Conservation (phyloP, 495 filamentous ascomycete species). For the Trichoderma asperelloides region DNA sequence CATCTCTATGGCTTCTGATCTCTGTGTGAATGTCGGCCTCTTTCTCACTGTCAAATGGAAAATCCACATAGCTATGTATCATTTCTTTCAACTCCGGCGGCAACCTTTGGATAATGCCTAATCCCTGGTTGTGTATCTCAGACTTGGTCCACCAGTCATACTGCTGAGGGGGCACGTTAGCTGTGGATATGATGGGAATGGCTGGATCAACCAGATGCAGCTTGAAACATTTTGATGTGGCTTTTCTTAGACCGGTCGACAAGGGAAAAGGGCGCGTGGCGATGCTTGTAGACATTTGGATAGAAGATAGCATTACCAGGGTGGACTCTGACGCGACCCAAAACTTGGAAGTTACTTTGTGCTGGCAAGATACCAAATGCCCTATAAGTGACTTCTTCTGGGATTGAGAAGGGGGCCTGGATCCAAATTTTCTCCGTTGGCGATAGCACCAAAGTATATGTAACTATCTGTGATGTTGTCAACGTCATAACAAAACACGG, state of each 20-base stretch:
- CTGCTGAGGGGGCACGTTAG: slow-evolving; percentile 48
- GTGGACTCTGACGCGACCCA: neutral
- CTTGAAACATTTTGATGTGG: slow-evolving; percentile 46
- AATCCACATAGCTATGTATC: neutral
- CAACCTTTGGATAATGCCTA: neutral
- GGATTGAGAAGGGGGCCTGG: neutral
- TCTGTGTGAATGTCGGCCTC: neutral
- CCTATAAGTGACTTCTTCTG: neutral
- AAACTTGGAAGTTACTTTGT: neutral
- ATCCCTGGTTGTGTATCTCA: neutral
- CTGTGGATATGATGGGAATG: slow-evolving; percentile 40
- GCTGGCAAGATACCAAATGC: neutral
- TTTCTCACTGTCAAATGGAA: neutral
- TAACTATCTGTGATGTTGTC: slow-evolving; percentile 47
- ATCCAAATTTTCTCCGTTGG: slow-evolving; percentile 28
- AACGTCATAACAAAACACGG: slow-evolving; percentile 51
- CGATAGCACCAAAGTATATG: slow-evolving; percentile 44
- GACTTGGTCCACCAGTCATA: slow-evolving; percentile 32
- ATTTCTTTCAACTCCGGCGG: neutral
- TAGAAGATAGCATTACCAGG: neutral
- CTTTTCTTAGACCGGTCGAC: slow-evolving; percentile 39
- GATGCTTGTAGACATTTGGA: slow-evolving; percentile 31
- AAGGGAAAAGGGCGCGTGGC: slow-evolving; percentile 39
- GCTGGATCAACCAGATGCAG: slow-evolving; percentile 51
- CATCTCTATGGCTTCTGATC: neutral